phyloP scores from a whole-genome alignment of 306 rosid genomes.

The Astragalus glycyphyllos region DNA sequence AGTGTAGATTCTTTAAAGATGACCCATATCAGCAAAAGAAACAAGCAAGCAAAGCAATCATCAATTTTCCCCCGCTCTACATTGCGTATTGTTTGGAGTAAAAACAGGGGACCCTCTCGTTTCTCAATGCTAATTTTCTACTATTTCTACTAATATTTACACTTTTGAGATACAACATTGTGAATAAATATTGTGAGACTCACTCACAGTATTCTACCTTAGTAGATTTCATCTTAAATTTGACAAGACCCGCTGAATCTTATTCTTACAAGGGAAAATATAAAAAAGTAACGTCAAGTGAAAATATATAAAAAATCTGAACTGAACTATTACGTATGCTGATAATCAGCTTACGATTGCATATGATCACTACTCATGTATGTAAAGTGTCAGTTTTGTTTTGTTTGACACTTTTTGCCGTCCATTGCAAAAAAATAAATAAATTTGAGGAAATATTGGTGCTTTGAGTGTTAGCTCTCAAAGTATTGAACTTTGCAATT shows the following conservation, averaged over 20 bases:
- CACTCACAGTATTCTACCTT: neutral
- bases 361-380: constrained; percentile 35
- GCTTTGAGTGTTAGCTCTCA: too few species aligned
- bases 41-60: constrained; percentile 45
- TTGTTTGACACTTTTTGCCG: constrained; percentile 51
- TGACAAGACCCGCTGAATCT: constrained; percentile 52
- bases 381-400: too few species aligned
- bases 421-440: too few species aligned
- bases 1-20: constrained; percentile 70
- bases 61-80: constrained; percentile 3
- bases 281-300: neutral
- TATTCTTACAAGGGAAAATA: constrained; percentile 43
- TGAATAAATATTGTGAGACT: neutral
- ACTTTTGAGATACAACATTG: too few species aligned
- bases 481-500: too few species aligned
- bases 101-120: constrained; percentile 22
- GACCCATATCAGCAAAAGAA: constrained; percentile 43
- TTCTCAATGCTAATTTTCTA: neutral
- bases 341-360: constrained; percentile 28
- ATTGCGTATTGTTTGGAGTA: constrained; percentile 34
- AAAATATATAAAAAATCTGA: too few species aligned
- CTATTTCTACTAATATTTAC: too few species aligned
- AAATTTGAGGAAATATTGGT: too few species aligned
- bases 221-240: constrained; percentile 4
- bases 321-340: neutral